phyloP scores from a whole-genome alignment of 148 eudicot genomes.

The Cornus florida region DNA sequence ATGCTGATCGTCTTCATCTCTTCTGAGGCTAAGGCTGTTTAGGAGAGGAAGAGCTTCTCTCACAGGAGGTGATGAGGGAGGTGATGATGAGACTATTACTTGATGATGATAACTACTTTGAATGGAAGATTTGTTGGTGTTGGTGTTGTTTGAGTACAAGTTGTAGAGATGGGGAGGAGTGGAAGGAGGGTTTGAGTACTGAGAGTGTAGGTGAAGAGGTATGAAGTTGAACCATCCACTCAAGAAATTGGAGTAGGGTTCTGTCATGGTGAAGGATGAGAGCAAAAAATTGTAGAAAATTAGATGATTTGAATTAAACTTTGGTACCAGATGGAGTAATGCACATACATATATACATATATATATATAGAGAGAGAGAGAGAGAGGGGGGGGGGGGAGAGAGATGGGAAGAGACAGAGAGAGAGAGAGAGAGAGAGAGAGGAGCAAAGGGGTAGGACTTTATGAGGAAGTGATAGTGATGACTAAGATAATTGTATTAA shows the following conservation, averaged over 20 bases:
- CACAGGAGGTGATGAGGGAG: conserved; percentile 8
- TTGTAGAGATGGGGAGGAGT: not conserved
- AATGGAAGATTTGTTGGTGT: not conserved
- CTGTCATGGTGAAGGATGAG: conserved; percentile 24
- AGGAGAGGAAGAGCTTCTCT: conserved; percentile 55
- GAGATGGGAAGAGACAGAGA: not conserved
- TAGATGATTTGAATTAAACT: not conserved
- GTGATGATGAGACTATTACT: not conserved
- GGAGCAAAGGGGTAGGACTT: conserved; percentile 7
- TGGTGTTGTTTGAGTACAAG: not conserved
- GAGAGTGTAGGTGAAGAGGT: conserved; percentile 27
- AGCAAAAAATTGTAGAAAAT: not conserved
- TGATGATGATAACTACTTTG: not conserved
- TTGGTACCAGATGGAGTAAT: not conserved
- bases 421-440: conserved; percentile 9
- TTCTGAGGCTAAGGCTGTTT: conserved; percentile 25
- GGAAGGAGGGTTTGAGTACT: conserved; percentile 13
- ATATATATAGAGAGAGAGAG: conserved; percentile 7
- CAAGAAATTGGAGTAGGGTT: conserved; percentile 39
- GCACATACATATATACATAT: not conserved
- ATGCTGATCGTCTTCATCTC: not conserved
- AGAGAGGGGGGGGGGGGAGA: not conserved
- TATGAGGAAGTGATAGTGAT: conserved; percentile 9
- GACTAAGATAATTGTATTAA: conserved; percentile 2
- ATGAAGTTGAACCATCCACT: conserved; percentile 50